Evolutionary conservation across 2,329 filamentous ascomycete species (phyloP).

Genomic region (Apiospora kogelbergensis): DNA sequence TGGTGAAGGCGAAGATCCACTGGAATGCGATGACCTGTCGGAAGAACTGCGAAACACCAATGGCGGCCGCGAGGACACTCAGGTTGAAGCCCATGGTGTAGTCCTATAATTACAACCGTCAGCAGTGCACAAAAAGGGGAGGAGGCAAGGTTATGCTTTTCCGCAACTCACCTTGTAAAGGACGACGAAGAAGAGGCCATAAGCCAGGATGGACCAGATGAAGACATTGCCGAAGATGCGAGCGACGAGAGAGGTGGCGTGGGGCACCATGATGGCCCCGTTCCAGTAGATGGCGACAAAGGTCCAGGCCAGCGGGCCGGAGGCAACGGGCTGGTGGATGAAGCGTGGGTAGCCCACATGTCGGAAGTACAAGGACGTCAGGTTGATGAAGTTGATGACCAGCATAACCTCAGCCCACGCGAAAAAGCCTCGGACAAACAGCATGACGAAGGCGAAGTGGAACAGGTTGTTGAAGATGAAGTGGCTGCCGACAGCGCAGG

Average conservation of each 20-base stretch:
- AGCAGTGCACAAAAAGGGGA: neutral
- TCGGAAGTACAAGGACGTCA: constrained; percentile 77
- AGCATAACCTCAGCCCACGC: constrained; percentile 74
- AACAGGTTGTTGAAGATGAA: constrained; percentile 86
- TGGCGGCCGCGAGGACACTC: constrained; percentile 69
- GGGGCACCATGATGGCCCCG: constrained; percentile 76
- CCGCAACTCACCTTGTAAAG: constrained; percentile 60
- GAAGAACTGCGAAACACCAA: constrained; percentile 76
- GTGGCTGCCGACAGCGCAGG: constrained; percentile 77
- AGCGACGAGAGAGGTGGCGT: constrained; percentile 65
- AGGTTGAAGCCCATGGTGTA: constrained; percentile 79
- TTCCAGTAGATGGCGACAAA: constrained; percentile 88
- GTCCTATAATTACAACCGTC: constrained; percentile 41
- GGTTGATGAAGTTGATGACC: constrained; percentile 79
- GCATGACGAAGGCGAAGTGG: constrained; percentile 77
- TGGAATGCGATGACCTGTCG: constrained; percentile 75
- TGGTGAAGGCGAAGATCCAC: constrained; percentile 89
- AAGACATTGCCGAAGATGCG: constrained; percentile 83
- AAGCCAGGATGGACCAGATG: constrained; percentile 79
- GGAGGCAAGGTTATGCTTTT: neutral
- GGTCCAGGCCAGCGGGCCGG: constrained; percentile 81
- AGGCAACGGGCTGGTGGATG: constrained; percentile 74
- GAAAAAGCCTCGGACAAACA: constrained; percentile 78
- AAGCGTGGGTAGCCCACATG: constrained; percentile 70
- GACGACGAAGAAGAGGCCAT: constrained; percentile 74